These are phyloP conservation scores for Pleomassaria siparia DNA, from an alignment of 2,329 filamentous ascomycete species.

Conservation along the genomic window DNA sequence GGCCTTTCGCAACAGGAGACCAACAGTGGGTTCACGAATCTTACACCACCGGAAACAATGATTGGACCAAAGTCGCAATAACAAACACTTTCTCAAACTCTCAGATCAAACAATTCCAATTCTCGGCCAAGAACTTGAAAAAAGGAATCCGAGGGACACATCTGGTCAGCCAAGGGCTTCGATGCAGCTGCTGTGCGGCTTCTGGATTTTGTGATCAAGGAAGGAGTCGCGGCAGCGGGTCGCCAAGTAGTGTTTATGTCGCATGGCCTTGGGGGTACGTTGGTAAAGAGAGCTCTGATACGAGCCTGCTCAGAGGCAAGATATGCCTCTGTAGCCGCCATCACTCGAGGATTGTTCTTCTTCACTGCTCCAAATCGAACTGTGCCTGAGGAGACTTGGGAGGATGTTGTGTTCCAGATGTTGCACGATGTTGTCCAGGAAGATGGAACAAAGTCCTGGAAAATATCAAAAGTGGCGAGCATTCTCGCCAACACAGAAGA, in stretches of 20 bases:
- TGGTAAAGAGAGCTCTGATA: not conserved
- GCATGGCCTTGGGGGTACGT: not conserved
- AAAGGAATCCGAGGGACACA: not conserved
- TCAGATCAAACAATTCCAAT: too few relatives aligned
- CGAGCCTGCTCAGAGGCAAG: not conserved
- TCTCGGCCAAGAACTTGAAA: too few relatives aligned
- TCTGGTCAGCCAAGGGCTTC: conserved; percentile 2
- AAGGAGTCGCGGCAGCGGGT: not conserved
- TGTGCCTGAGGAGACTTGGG: not conserved
- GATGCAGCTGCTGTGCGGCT: not conserved
- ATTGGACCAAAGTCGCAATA: too few relatives aligned
- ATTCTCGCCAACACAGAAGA: not conserved
- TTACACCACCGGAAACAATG: too few relatives aligned
- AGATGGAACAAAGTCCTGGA: not conserved
- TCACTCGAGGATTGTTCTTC: not conserved
- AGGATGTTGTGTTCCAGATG: conserved; percentile 3
- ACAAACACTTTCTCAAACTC: too few relatives aligned
- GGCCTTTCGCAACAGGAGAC: not conserved
- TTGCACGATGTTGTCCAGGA: not conserved
- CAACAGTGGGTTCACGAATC: not conserved
- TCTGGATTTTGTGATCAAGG: not conserved
- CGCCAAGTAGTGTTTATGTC: conserved; percentile 1
- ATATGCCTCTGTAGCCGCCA: conserved; percentile 1
- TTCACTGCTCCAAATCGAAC: not conserved
- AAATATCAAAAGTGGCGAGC: not conserved